Evolutionary conservation across 1,139 yeast species (phyloP).

Genomic region (Hyphopichia wangnamkhiaoensis): DNA sequence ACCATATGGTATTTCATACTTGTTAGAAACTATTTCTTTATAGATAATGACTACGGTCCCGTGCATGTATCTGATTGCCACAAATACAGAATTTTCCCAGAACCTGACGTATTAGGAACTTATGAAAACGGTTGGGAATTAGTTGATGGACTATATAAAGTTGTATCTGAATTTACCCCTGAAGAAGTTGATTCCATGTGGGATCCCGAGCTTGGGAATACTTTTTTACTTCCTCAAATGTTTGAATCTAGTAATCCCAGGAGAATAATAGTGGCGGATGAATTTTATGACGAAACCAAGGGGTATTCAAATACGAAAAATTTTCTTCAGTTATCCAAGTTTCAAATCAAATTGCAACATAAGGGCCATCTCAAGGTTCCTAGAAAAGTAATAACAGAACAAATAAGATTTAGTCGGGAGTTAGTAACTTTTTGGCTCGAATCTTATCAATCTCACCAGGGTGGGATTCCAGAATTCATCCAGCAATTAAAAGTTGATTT

Average conservation of each 20-base stretch:
- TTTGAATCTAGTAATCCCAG: conserved; percentile 9
- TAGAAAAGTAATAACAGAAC: conserved; percentile 12
- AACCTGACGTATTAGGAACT: conserved; percentile 11
- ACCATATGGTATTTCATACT: conserved; percentile 42
- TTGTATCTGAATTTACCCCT: conserved; percentile 11
- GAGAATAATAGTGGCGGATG: conserved; percentile 9
- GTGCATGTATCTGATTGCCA: conserved; percentile 14
- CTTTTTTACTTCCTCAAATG: conserved; percentile 24
- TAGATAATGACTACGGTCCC: conserved; percentile 26
- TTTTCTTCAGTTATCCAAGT: conserved; percentile 15
- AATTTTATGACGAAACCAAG: conserved; percentile 20
- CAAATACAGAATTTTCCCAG: conserved; percentile 16
- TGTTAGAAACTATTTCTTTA: conserved; percentile 26
- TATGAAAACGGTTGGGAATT: conserved; percentile 26
- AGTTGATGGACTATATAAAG: conserved; percentile 15
- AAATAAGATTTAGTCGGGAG: conserved; percentile 17
- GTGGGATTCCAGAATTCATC: conserved; percentile 10
- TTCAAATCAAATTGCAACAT: conserved; percentile 17
- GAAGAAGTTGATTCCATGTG: conserved; percentile 17
- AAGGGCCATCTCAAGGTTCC: conserved; percentile 19
- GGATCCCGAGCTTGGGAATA: conserved; percentile 17
- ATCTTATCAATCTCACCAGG: conserved; percentile 17
- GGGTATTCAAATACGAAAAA: conserved; percentile 9
- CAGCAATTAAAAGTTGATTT: not conserved
- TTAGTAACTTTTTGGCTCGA: conserved; percentile 23